Evolutionary conservation across 257 asterid genomes (phyloP), one percentile per base, ranked within the genome.

Genomic region (Verbascum thapsus): DNA sequence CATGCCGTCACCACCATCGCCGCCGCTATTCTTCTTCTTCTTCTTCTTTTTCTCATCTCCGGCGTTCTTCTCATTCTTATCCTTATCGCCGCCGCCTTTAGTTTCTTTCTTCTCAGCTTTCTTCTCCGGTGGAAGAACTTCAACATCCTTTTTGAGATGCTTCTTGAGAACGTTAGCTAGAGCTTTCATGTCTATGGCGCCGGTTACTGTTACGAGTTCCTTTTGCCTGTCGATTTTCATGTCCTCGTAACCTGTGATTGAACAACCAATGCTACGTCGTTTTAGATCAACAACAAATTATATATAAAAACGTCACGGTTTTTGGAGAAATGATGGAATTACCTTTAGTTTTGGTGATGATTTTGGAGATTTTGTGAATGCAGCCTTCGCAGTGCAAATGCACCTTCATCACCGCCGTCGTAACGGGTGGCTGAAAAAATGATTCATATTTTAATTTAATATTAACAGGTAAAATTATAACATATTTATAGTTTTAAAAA

Each of bases 341-440:
- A 88, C 98, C 98, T 69, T 76, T 82, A 20, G 95, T 77, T 45
- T 82, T 83, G 61, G 74, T 48, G 49, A 86, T 79, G 12, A 67
- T 67, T 66, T 61, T 91, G 58, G 53, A 26, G 37, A 91, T 88
- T 62, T 84, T 91, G 57, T 80, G 79, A 5, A 80, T 77, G 78
- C 98, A 91, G 26, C 98, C 98, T 19, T 91, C 87, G 43, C 98
- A 91, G 72, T 91, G 95, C 2, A 91, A 59, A 15, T 74, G 40
- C 16, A 83, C 68, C 74, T 81, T 91, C 77, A 91, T 3, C 63
- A 69, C 79, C 35, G 89, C 89, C 49, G 95, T 88, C 13, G 88
- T 73, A 0, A 86, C 81, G 2, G 83, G 80, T 40, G 67, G 74
- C 98, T 88, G 79, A 39, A 26, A 55, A 43, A 10, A 19, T 18